These are phyloP conservation scores for Aspergillus funiculosus DNA, from an alignment of 495 filamentous ascomycete species.

Conservation along the genomic window DNA sequence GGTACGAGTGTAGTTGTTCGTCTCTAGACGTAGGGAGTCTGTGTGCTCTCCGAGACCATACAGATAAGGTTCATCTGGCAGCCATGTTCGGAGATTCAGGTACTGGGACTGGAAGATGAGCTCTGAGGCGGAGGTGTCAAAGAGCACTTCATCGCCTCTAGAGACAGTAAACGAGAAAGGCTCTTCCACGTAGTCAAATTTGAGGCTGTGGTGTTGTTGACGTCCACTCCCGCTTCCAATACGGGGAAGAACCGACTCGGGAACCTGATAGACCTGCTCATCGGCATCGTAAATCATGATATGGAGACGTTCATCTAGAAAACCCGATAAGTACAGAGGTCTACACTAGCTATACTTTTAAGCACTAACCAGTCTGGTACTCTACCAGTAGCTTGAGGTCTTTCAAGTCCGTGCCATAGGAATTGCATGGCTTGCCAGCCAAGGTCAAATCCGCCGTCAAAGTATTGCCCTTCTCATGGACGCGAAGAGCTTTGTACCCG, in stretches of 20 bases:
- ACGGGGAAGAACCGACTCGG: constrained; percentile 62
- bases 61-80: constrained; percentile 62
- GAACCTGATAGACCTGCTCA: constrained; percentile 74
- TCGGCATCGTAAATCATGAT: constrained; percentile 74
- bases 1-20: constrained; percentile 69
- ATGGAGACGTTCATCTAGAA: constrained; percentile 67
- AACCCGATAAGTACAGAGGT: background rate
- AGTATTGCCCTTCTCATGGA: constrained; percentile 41
- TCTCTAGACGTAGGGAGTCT: constrained; percentile 66
- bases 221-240: constrained; percentile 33
- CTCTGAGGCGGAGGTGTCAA: constrained; percentile 63
- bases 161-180: constrained; percentile 77
- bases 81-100: constrained; percentile 60
- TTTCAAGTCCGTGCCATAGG: constrained; percentile 62
- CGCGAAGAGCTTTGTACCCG: constrained; percentile 65
- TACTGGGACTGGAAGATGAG: constrained; percentile 80
- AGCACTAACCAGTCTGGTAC: constrained; percentile 63
- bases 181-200: constrained; percentile 58
- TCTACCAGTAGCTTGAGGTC: constrained; percentile 64
- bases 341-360: background rate
- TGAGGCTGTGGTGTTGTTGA: constrained; percentile 37
- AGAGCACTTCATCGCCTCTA: constrained; percentile 62
- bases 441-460: constrained; percentile 57
- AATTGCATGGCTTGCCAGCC: constrained; percentile 62
- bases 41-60: constrained; percentile 80